Conservation (phyloP, 345 rosid genomes). For the Eutrema heterophyllum region DNA sequence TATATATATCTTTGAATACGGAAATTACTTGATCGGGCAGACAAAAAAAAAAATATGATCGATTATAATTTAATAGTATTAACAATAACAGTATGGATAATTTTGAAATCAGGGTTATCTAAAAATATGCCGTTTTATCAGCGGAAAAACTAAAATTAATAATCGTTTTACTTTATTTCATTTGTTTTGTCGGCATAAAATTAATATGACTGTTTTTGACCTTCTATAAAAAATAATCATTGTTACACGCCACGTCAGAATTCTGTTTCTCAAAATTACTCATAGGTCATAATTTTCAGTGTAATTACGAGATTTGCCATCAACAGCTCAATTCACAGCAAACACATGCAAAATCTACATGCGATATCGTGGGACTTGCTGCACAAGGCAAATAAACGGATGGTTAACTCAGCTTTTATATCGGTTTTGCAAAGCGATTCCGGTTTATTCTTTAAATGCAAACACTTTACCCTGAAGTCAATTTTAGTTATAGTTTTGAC, state of each 20-base stretch:
- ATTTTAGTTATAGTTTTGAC: neutral
- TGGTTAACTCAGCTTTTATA: neutral
- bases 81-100: too few relatives aligned
- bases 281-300: neutral
- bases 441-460: slow-evolving; percentile 1
- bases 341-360: slow-evolving; percentile 25
- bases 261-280: neutral
- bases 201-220: too few relatives aligned
- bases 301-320: neutral
- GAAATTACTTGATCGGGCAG: too few relatives aligned
- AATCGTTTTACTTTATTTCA: too few relatives aligned
- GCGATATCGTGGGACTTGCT: slow-evolving; percentile 17
- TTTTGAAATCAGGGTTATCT: too few relatives aligned
- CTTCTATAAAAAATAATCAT: too few relatives aligned
- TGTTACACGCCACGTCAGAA: slow-evolving; percentile 26
- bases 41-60: too few relatives aligned
- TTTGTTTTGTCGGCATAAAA: too few relatives aligned
- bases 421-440: neutral
- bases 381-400: slow-evolving; percentile 8
- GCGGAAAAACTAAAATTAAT: too few relatives aligned
- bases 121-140: too few relatives aligned
- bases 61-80: too few relatives aligned
- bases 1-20: too few relatives aligned
- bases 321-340: neutral
- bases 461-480: neutral